Evolutionary conservation across 75 land plant species (phyloP).

Genomic region (Ceratopteris richardii): DNA sequence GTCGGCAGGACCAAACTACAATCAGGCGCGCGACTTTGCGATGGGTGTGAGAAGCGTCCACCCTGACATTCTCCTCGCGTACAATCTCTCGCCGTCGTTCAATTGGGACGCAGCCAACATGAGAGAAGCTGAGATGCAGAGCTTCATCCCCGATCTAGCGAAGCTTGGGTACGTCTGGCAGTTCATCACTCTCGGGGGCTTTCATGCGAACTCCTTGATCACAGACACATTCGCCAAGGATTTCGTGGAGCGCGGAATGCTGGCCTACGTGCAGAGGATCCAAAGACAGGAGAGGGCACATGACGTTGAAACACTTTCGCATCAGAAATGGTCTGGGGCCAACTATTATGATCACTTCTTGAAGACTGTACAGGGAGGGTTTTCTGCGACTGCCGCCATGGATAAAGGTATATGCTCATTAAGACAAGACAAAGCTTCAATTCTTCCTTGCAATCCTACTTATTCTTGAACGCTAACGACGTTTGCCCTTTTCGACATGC

Average conservation of each 20-base stretch:
- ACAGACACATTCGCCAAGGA: conserved; percentile 72
- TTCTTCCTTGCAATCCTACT: too few species aligned
- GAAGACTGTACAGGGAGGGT: conserved; percentile 78
- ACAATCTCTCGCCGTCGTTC: conserved; percentile 75
- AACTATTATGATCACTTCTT: conserved; percentile 62
- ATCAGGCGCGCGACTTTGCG: conserved; percentile 60
- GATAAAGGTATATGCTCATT: conserved; percentile 23
- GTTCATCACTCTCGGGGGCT: conserved; percentile 87
- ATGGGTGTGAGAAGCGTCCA: conserved; percentile 46
- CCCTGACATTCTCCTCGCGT: conserved; percentile 74
- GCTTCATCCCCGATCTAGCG: conserved; percentile 77
- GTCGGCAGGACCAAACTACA: conserved; percentile 59
- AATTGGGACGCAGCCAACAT: conserved; percentile 97
- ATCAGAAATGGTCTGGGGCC: conserved; percentile 94
- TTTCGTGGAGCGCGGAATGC: conserved; percentile 73
- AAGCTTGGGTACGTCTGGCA: conserved; percentile 79
- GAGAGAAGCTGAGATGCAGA: conserved; percentile 64
- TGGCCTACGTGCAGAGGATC: conserved; percentile 82
- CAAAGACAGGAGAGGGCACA: conserved; percentile 76
- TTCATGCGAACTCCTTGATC: conserved; percentile 76
- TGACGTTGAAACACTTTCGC: conserved; percentile 77
- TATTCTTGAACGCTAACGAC: too few species aligned
- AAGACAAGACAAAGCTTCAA: too few species aligned
- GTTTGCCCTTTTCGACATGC: background rate
- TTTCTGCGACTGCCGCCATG: conserved; percentile 89